Percentiles rank a stretch among this genome's conserved stretches.
Conservation (phyloP, 345 rosid species). For the Sapria himalayana region DNA sequence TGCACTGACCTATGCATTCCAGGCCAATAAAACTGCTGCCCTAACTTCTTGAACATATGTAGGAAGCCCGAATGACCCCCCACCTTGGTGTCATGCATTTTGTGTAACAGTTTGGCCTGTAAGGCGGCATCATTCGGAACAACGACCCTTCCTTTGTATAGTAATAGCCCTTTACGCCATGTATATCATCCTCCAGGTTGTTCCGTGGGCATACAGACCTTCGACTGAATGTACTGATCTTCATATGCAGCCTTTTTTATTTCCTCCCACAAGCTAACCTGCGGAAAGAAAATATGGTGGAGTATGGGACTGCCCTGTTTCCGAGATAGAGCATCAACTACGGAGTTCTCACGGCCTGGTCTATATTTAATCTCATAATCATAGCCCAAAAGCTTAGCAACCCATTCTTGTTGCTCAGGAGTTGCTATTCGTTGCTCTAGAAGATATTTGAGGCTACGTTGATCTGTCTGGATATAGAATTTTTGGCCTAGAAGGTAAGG, state of each 20-base stretch:
- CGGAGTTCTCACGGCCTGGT: slow-evolving; percentile 1
- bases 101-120: neutral
- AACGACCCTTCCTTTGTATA: slow-evolving; percentile 1
- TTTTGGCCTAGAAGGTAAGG: too few species aligned
- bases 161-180: neutral
- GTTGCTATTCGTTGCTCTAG: too few species aligned
- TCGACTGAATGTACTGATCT: slow-evolving; percentile 3
- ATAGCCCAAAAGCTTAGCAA: slow-evolving; percentile 6
- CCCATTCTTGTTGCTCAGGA: neutral
- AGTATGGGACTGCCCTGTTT: neutral
- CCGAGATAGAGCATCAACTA: neutral
- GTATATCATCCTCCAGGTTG: slow-evolving; percentile 3
- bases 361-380: slow-evolving; percentile 1
- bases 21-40: too few species aligned
- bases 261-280: too few species aligned
- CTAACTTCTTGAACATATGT: neutral
- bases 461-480: too few species aligned
- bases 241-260: neutral
- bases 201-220: neutral
- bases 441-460: too few species aligned
- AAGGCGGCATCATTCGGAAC: neutral
- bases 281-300: neutral
- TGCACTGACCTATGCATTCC: neutral
- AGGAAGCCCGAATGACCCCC: neutral
- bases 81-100: too few species aligned